Evolutionary conservation across 805 yeast genomes (phyloP), one percentile per base, ranked within the genome.

Genomic region (Wickerhamiella sergipiensis): DNA sequence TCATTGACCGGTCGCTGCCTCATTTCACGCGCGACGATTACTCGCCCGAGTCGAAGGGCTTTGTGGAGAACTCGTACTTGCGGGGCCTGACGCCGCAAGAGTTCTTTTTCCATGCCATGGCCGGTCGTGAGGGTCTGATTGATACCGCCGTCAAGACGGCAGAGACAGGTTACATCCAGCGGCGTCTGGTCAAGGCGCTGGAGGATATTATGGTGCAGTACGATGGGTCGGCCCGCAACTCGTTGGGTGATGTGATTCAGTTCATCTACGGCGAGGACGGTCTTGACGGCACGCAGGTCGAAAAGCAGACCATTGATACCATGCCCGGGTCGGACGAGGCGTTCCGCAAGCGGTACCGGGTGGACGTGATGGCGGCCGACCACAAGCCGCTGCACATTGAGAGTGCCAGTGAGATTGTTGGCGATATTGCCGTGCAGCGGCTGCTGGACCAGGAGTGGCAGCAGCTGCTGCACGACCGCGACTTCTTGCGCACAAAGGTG

Each of bases 61-160:
- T 92, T 62, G 95, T 92, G 54, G 96, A 94, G 68, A 92, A 92
- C 66, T 92, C 98, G 13, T 92, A 92, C 65, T 75, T 90, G 65
- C 81, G 97, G 74, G 99, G 99, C 39, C 76, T 92, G 63, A 89
- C 98, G 6, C 98, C 99, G 33, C 97, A 92, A 69, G 99, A 92
- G 68, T 92, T 92, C 68, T 89, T 92, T 67, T 92, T 92, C 83
- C 99, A 92, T 67, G 97, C 97, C 49, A 92, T 92, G 98, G 98
- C 99, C 51, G 99, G 99, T 71, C 84, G 99, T 75, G 99, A 92
- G 75, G 99, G 99, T 73, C 79, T 92, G 64, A 92, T 92, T 72
- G 99, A 92, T 76, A 92, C 99, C 53, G 98, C 99, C 48, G 99
- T 92, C 57, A 92, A 92, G 71, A 92, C 99, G 9, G 86, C 97